Evolutionary conservation across 176 grass and related monocot genomes (phyloP).

Genomic region (Musa acuminata): DNA sequence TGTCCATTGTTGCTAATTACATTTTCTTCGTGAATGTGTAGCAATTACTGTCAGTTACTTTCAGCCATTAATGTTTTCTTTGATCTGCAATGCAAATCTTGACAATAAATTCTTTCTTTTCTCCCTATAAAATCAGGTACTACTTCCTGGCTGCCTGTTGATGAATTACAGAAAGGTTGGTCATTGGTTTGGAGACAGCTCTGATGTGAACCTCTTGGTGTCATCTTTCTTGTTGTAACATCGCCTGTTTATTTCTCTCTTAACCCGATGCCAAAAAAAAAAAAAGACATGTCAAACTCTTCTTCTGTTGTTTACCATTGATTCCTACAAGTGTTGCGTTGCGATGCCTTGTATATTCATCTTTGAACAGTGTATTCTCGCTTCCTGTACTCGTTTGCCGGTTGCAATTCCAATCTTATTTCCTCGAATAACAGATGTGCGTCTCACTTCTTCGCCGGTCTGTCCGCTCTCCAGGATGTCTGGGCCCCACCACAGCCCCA

Average conservation of each 20-base stretch:
- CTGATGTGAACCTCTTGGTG: background rate
- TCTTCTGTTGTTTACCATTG: background rate
- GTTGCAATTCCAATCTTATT: too few species aligned
- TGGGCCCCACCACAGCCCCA: too few species aligned
- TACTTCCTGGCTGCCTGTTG: background rate
- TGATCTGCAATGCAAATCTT: too few species aligned
- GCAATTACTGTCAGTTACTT: too few species aligned
- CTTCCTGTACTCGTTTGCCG: background rate
- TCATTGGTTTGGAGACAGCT: background rate
- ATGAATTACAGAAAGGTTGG: background rate
- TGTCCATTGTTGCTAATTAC: too few species aligned
- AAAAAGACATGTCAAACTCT: background rate
- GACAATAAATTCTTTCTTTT: too few species aligned
- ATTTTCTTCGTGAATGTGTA: too few species aligned
- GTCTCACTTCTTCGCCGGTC: too few species aligned
- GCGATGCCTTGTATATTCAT: background rate
- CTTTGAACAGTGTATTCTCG: background rate
- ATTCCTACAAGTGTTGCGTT: background rate
- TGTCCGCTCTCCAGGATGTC: too few species aligned
- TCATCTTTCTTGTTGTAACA: background rate
- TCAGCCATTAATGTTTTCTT: too few species aligned
- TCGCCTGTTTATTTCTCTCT: background rate
- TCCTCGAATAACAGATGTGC: too few species aligned
- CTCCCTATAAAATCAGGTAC: too few species aligned
- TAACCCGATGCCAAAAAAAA: background rate